These are phyloP conservation scores for Striga hermonthica DNA, from an alignment of 305 asterid species.

Conservation along the genomic window DNA sequence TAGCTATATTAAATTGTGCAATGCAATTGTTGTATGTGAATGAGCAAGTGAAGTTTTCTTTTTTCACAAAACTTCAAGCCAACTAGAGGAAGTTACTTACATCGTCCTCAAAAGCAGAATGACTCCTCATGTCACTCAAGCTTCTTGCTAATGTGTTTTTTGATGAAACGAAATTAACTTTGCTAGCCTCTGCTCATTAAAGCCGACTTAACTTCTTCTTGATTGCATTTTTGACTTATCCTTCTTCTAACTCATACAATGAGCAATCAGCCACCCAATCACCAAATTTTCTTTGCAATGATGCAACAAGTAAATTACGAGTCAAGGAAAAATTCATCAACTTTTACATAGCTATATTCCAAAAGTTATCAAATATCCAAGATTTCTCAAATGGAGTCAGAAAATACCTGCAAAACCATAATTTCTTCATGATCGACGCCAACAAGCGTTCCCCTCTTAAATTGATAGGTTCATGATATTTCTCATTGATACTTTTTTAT, in stretches of 20 bases:
- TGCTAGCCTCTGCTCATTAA: constrained; percentile 91
- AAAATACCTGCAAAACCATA: constrained; percentile 59
- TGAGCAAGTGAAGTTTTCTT: too few relatives aligned
- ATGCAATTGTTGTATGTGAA: too few relatives aligned
- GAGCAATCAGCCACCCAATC: constrained; percentile 27
- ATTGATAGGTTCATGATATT: constrained; percentile 81
- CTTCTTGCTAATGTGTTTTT: constrained; percentile 72
- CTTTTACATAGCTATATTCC: too few relatives aligned
- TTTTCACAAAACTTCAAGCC: too few relatives aligned
- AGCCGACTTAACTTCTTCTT: constrained; percentile 95
- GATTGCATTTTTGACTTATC: constrained; percentile 94
- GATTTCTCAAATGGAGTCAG: too few relatives aligned
- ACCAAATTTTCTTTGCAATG: constrained; percentile 15
- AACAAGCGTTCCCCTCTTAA: constrained; percentile 71
- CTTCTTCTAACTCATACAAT: constrained; percentile 77
- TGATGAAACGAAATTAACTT: constrained; percentile 87
- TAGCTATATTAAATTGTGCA: too few relatives aligned
- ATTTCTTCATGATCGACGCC: constrained; percentile 87
- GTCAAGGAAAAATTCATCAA: constrained; percentile 20
- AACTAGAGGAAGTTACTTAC: constrained; percentile 43
- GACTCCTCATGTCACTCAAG: constrained; percentile 49
- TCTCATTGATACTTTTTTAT: constrained; percentile 94
- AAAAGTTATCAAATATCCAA: too few relatives aligned
- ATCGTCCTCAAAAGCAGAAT: constrained; percentile 53
- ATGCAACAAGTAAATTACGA: constrained; percentile 20